phyloP scores from a whole-genome alignment of 1,284 basidiomycete genomes.

The Ustilago lituana region DNA sequence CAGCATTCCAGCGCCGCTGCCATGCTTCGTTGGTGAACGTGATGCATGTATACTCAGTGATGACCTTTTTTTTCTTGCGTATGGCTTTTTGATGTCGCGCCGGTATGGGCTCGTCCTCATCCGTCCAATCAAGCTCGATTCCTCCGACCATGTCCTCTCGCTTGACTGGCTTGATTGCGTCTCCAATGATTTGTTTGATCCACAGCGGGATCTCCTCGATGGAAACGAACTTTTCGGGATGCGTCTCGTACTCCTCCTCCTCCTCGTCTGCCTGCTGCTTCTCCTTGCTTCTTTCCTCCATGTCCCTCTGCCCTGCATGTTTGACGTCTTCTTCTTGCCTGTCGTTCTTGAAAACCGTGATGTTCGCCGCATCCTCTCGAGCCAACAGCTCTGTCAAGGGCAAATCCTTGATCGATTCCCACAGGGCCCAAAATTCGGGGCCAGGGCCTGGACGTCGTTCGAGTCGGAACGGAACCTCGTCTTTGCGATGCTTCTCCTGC shows the following conservation, averaged over 20 bases:
- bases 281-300: neutral
- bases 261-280: neutral
- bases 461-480: too few relatives aligned
- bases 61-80: neutral
- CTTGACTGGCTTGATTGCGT: too few relatives aligned
- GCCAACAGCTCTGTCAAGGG: neutral
- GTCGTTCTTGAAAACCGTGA: slow-evolving; percentile 1
- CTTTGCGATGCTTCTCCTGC: neutral
- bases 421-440: neutral
- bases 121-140: too few relatives aligned
- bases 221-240: neutral
- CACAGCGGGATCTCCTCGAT: neutral
- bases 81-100: too few relatives aligned
- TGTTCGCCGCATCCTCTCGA: neutral
- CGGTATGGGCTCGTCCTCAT: too few relatives aligned
- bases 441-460: too few relatives aligned
- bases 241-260: neutral
- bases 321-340: neutral
- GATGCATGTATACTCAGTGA: neutral
- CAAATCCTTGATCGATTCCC: neutral
- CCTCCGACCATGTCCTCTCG: too few relatives aligned
- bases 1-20: neutral
- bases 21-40: neutral
- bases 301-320: neutral
- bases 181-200: too few relatives aligned